Percentiles rank a stretch among this genome's conserved stretches.
These are phyloP conservation scores for Nannochloris sp. DNA, from an alignment of 139 green algal species.

Conservation along the genomic window DNA sequence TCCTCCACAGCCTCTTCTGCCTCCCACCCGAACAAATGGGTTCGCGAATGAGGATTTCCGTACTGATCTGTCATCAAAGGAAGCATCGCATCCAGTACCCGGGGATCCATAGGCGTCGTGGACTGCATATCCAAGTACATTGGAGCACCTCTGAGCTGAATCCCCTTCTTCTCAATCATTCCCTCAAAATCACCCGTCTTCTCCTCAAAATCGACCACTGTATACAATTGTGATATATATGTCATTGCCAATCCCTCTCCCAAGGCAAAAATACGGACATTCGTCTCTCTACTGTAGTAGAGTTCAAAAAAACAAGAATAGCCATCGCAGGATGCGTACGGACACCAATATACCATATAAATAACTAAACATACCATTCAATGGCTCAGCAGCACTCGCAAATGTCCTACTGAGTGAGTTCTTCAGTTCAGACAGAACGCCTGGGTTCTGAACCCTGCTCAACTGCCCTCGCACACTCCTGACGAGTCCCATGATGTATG, in stretches of 20 bases:
- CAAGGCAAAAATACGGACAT: too few species aligned
- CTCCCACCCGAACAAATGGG: slow-evolving; percentile 97
- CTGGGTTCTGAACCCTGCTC: too few species aligned
- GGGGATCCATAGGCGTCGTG: slow-evolving; percentile 90
- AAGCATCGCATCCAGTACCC: slow-evolving; percentile 94
- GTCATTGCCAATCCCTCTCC: too few species aligned
- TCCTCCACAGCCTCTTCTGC: slow-evolving; percentile 86
- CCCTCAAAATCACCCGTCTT: background rate
- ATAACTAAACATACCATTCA: too few species aligned
- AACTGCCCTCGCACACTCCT: too few species aligned
- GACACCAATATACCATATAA: too few species aligned
- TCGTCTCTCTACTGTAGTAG: too few species aligned
- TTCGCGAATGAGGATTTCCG: slow-evolving; percentile 96
- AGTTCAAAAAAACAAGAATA: too few species aligned
- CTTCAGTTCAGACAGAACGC: background rate
- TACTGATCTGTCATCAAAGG: slow-evolving; percentile 89
- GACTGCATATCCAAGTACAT: slow-evolving; percentile 97
- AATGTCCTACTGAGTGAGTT: background rate
- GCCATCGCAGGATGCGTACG: too few species aligned
- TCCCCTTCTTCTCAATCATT: slow-evolving; percentile 87
- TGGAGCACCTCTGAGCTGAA: slow-evolving; percentile 69
- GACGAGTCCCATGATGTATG: background rate
- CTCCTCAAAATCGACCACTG: background rate
- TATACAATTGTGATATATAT: too few species aligned
- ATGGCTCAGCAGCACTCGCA: too few species aligned